phyloP scores from a whole-genome alignment of 441 rosid species.

The Gossypium aridum region DNA sequence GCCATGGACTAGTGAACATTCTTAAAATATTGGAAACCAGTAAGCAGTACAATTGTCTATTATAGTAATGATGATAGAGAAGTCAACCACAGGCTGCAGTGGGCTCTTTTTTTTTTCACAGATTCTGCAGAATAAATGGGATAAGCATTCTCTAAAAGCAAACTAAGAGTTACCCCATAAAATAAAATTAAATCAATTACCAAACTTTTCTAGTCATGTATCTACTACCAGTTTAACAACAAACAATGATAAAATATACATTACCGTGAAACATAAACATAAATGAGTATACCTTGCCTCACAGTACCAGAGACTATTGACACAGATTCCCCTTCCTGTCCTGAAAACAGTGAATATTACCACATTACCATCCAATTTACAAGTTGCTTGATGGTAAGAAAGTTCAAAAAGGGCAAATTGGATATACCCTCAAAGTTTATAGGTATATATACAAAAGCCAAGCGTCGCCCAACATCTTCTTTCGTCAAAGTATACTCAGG shows the following conservation, averaged over 20 bases:
- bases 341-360: conserved; percentile 39
- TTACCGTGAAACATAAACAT: neutral
- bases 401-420: conserved; percentile 13
- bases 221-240: neutral
- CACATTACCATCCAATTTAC: conserved; percentile 3
- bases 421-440: conserved; percentile 88
- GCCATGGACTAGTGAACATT: neutral
- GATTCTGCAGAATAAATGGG: neutral
- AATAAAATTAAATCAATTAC: neutral
- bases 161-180: neutral
- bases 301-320: conserved; percentile 57
- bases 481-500: conserved; percentile 76
- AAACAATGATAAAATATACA: conserved; percentile 1
- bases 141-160: neutral
- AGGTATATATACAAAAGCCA: conserved; percentile 84
- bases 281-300: conserved; percentile 65
- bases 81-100: neutral
- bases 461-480: conserved; percentile 77
- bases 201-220: neutral
- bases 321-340: conserved; percentile 81
- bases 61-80: neutral
- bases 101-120: neutral
- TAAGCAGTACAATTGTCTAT: neutral
- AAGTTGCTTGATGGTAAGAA: conserved; percentile 10
- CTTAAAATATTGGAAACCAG: neutral